Evolutionary conservation across 2,329 filamentous ascomycete species (phyloP).

Genomic region (Colletotrichum eremochloae): DNA sequence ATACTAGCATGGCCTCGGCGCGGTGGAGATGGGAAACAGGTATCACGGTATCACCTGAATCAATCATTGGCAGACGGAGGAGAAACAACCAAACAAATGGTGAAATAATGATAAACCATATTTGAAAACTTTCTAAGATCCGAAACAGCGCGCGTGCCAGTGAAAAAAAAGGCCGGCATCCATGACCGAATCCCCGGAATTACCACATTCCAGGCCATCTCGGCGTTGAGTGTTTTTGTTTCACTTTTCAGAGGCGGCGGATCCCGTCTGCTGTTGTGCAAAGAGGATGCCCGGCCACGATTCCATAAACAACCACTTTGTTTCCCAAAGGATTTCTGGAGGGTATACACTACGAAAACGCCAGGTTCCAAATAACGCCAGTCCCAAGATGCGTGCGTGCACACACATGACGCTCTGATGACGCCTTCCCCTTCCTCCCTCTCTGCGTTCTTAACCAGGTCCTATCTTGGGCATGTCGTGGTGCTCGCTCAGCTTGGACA

Average conservation of each 20-base stretch:
- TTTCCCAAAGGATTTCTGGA: not conserved
- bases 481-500: conserved; percentile 93
- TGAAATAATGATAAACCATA: conserved; percentile 15
- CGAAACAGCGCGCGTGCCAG: not conserved
- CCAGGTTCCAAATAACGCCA: conserved; percentile 12
- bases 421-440: not conserved
- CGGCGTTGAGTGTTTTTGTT: not conserved
- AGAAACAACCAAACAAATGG: not conserved
- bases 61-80: conserved; percentile 12
- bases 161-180: not conserved
- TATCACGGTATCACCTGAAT: conserved; percentile 1
- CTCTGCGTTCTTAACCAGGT: conserved; percentile 58
- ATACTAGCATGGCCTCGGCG: not conserved
- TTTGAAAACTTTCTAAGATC: conserved; percentile 5
- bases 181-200: not conserved
- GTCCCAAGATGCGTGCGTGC: not conserved
- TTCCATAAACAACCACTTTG: not conserved
- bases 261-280: not conserved
- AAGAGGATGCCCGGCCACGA: not conserved
- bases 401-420: not conserved
- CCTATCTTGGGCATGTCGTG: conserved; percentile 91
- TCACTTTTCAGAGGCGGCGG: not conserved
- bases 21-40: conserved; percentile 13
- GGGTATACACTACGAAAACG: conserved; percentile 13
- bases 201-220: conserved; percentile 13